phyloP scores from a whole-genome alignment of 176 grass and related monocot genomes.

The Rhynchospora pubera region DNA sequence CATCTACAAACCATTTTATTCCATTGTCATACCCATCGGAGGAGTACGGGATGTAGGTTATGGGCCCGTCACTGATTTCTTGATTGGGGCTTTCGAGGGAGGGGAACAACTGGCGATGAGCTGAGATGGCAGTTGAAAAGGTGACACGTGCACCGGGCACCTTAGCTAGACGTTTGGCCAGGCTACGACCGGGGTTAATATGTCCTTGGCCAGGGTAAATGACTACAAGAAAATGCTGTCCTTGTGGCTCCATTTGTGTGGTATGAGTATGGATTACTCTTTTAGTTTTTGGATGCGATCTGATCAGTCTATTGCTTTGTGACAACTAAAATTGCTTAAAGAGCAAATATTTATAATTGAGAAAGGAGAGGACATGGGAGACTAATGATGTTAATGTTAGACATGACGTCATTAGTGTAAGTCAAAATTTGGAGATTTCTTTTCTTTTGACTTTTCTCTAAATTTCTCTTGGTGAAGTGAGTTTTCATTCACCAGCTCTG shows the following conservation, averaged over 20 bases:
- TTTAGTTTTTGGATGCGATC: not conserved
- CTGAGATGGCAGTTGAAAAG: slow-evolving; percentile 30
- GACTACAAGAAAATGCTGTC: slow-evolving; percentile 24
- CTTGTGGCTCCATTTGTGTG: not conserved
- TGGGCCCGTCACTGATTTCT: not conserved
- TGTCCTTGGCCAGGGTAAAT: slow-evolving; percentile 13
- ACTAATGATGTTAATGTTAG: not conserved
- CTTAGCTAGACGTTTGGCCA: slow-evolving; percentile 14
- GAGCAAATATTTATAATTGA: not conserved
- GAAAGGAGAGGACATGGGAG: not conserved
- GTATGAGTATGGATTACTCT: not conserved
- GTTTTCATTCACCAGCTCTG: no score
- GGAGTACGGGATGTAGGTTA: slow-evolving; percentile 33
- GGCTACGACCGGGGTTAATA: slow-evolving; percentile 24
- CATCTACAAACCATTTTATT: not conserved
- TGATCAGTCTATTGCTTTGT: not conserved
- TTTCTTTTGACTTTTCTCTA: not conserved
- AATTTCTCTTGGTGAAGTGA: no score
- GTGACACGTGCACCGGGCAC: slow-evolving; percentile 19
- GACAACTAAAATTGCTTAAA: not conserved
- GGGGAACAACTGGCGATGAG: slow-evolving; percentile 29
- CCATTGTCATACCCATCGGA: slow-evolving; percentile 41
- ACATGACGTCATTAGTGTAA: not conserved
- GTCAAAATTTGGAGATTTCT: not conserved
- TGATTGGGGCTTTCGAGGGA: not conserved